A percentile compares a stretch with the other conserved stretches of the same genome.
phyloP scores from a whole-genome alignment of 2,329 filamentous ascomycete species.

The Apiospora sp. region DNA sequence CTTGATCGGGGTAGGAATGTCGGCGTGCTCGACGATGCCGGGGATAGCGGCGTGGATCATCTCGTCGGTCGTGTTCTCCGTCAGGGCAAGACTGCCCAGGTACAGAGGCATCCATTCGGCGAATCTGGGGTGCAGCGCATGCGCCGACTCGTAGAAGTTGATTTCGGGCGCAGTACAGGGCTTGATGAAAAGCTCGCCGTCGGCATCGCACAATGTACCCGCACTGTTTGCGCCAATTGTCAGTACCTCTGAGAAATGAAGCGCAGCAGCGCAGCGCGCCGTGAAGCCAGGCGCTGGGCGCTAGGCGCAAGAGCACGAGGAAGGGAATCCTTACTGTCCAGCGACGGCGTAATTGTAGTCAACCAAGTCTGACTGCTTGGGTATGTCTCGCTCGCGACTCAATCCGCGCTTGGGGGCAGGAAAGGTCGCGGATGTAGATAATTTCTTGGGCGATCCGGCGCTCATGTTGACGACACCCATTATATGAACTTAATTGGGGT shows the following conservation, averaged over 20 bases:
- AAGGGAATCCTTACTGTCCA: constrained; percentile 75
- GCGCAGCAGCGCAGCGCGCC: constrained; percentile 9
- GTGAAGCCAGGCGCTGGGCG: constrained; percentile 12
- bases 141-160: constrained; percentile 83
- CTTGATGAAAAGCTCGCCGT: constrained; percentile 90
- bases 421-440: constrained; percentile 29
- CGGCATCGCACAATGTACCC: constrained; percentile 84
- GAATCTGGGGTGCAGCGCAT: constrained; percentile 72
- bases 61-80: constrained; percentile 56
- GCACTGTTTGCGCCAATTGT: constrained; percentile 64
- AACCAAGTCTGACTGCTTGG: constrained; percentile 67
- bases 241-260: constrained; percentile 28
- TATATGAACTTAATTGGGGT: constrained; percentile 1
- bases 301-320: constrained; percentile 15
- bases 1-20: constrained; percentile 52
- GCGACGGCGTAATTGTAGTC: constrained; percentile 81
- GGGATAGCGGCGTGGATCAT: constrained; percentile 60
- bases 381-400: constrained; percentile 49
- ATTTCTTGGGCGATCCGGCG: constrained; percentile 24
- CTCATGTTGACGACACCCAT: constrained; percentile 21
- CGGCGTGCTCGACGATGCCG: constrained; percentile 47
- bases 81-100: constrained; percentile 81
- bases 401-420: constrained; percentile 33
- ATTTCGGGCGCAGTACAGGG: constrained; percentile 89
- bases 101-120: constrained; percentile 83